Evolutionary conservation across 2,329 filamentous ascomycete species (phyloP).

Genomic region (Trichoderma sp.): DNA sequence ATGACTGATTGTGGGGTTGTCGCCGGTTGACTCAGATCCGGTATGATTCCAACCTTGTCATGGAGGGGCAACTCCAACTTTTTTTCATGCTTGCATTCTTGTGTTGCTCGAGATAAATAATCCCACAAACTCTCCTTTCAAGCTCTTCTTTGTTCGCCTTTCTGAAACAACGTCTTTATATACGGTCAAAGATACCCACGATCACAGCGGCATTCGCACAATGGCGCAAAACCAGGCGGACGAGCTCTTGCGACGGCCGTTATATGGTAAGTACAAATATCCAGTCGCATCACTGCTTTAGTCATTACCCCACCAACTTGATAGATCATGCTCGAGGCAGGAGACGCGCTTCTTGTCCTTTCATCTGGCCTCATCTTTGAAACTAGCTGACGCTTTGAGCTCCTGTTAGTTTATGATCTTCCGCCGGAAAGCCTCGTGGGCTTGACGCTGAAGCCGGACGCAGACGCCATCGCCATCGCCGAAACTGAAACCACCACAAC

Average conservation of each 20-base stretch:
- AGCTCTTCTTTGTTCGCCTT: not conserved
- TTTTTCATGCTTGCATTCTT: not conserved
- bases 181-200: not conserved
- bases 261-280: conserved; percentile 43
- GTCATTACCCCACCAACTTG: not conserved
- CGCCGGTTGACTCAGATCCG: conserved; percentile 21
- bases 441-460: conserved; percentile 49
- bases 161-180: not conserved
- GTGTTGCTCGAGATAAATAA: not conserved
- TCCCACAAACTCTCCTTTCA: not conserved
- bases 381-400: not conserved
- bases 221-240: conserved; percentile 42
- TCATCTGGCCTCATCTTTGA: not conserved
- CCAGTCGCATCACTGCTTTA: not conserved
- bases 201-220: not conserved
- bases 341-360: not conserved
- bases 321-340: not conserved
- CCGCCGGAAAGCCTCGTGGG: conserved; percentile 69
- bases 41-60: conserved; percentile 2
- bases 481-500: conserved; percentile 25
- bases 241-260: conserved; percentile 48
- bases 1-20: conserved; percentile 6
- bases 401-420: conserved; percentile 70
- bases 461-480: conserved; percentile 27
- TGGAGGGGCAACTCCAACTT: conserved; percentile 5